Evolutionary conservation across 2,329 filamentous ascomycete species (phyloP).

Genomic region (Monosporascus sp.): DNA sequence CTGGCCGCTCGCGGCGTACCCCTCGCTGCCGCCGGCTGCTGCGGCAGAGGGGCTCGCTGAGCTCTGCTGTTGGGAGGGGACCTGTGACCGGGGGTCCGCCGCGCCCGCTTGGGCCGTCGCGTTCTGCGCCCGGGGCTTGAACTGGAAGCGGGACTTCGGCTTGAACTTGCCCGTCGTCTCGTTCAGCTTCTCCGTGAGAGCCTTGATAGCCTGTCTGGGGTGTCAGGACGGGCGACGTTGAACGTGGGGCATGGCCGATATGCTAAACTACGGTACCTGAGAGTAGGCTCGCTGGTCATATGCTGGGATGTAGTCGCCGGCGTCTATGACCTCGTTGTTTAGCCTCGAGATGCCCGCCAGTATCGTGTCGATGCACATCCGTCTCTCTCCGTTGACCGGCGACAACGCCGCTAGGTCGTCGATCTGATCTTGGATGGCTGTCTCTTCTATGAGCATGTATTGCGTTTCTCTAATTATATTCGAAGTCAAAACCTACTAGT

Average conservation of each 20-base stretch:
- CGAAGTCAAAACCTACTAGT: conserved; percentile 47
- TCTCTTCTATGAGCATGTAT: background rate
- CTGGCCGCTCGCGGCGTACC: conserved; percentile 34
- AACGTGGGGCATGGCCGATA: background rate
- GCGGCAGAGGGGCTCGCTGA: conserved; percentile 8
- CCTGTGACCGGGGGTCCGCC: conserved; percentile 25
- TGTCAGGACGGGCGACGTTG: background rate
- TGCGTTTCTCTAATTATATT: background rate
- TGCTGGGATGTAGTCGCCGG: conserved; percentile 73
- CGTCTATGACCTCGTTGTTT: conserved; percentile 80
- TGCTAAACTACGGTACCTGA: conserved; percentile 46
- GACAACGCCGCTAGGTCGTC: conserved; percentile 58
- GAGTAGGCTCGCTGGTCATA: conserved; percentile 87
- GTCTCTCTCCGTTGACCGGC: conserved; percentile 65
- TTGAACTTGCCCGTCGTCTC: conserved; percentile 61
- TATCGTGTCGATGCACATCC: conserved; percentile 75
- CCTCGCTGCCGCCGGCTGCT: conserved; percentile 15
- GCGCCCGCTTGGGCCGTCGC: conserved; percentile 38
- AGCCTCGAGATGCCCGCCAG: conserved; percentile 74
- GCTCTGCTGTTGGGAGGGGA: conserved; percentile 3
- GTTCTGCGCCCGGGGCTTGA: conserved; percentile 59
- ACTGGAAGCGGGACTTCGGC: conserved; percentile 78
- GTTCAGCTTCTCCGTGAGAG: conserved; percentile 71
- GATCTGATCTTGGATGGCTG: conserved; percentile 75
- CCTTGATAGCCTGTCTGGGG: conserved; percentile 63